Evolutionary conservation across 2,329 filamentous ascomycete species (phyloP).

Genomic region (Aureobasidium sp.): DNA sequence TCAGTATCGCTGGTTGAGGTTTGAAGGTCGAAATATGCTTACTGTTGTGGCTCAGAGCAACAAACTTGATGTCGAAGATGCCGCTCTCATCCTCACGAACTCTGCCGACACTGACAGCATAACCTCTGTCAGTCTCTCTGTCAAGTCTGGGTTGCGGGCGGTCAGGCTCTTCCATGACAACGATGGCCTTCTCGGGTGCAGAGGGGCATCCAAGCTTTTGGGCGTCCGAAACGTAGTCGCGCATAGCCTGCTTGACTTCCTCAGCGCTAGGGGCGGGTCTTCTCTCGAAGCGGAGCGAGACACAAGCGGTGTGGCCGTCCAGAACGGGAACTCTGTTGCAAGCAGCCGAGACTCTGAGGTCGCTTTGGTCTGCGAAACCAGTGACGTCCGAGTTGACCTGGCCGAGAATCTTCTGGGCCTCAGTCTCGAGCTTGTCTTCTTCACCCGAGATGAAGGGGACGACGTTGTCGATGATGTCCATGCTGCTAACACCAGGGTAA

Average conservation of each 20-base stretch:
- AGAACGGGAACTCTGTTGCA: slow-evolving; percentile 94
- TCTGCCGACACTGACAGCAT: slow-evolving; percentile 84
- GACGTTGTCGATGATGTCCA: slow-evolving; percentile 96
- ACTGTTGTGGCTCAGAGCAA: slow-evolving; percentile 80
- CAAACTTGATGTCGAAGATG: slow-evolving; percentile 92
- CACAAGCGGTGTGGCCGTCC: slow-evolving; percentile 92
- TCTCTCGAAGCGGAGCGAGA: slow-evolving; percentile 74
- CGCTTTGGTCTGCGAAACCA: slow-evolving; percentile 67
- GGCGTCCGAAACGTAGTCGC: slow-evolving; percentile 74
- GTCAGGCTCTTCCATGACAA: slow-evolving; percentile 83
- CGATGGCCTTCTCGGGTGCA: slow-evolving; percentile 73
- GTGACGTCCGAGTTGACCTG: slow-evolving; percentile 62
- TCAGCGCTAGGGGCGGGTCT: slow-evolving; percentile 67
- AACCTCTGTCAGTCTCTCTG: slow-evolving; percentile 75
- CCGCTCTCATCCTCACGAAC: slow-evolving; percentile 79
- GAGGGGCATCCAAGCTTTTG: slow-evolving; percentile 79
- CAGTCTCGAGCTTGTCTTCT: slow-evolving; percentile 92
- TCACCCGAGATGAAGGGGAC: slow-evolving; percentile 90
- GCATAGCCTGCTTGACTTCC: slow-evolving; percentile 70
- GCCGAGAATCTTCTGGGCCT: slow-evolving; percentile 92
- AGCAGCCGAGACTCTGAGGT: slow-evolving; percentile 71
- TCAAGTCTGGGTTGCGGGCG: slow-evolving; percentile 88
- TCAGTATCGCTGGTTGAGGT: not conserved
- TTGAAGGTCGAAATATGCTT: slow-evolving; percentile 24
- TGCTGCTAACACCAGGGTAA: slow-evolving; percentile 80